A percentile compares a stretch with the other conserved stretches of the same genome.
These are phyloP conservation scores for Aureobasidium sp. DNA, from an alignment of 2,329 filamentous ascomycete genomes.

Conservation along the genomic window DNA sequence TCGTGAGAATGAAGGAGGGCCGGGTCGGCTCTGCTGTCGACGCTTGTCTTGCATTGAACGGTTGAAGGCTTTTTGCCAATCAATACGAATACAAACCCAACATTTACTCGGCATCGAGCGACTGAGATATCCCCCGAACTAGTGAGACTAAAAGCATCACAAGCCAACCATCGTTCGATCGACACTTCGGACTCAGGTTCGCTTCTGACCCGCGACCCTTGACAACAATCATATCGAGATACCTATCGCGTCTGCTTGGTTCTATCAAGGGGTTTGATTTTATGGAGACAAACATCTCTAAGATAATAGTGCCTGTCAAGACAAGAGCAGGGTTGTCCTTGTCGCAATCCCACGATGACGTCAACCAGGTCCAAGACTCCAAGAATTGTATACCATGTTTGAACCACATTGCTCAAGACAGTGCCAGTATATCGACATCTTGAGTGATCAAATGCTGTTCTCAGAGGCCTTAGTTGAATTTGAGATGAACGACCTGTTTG, in stretches of 20 bases:
- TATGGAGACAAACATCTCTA: neutral
- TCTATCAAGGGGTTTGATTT: neutral
- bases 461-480: neutral
- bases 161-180: no score
- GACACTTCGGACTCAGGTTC: neutral
- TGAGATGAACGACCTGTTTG: neutral
- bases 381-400: neutral
- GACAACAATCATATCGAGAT: no score
- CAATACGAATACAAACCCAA: neutral
- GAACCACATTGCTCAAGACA: neutral
- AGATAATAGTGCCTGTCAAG: neutral
- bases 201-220: no score
- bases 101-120: neutral
- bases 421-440: neutral
- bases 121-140: neutral
- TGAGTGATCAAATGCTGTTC: neutral
- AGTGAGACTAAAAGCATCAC: neutral
- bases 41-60: slow-evolving; percentile 41
- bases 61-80: slow-evolving; percentile 14
- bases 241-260: neutral
- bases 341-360: neutral
- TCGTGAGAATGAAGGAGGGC: slow-evolving; percentile 91
- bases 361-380: neutral
- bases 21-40: slow-evolving; percentile 45
- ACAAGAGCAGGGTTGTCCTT: neutral